Evolutionary conservation across 768 basidiomycete genomes (phyloP).

Genomic region (Hygrocybe punicea): DNA sequence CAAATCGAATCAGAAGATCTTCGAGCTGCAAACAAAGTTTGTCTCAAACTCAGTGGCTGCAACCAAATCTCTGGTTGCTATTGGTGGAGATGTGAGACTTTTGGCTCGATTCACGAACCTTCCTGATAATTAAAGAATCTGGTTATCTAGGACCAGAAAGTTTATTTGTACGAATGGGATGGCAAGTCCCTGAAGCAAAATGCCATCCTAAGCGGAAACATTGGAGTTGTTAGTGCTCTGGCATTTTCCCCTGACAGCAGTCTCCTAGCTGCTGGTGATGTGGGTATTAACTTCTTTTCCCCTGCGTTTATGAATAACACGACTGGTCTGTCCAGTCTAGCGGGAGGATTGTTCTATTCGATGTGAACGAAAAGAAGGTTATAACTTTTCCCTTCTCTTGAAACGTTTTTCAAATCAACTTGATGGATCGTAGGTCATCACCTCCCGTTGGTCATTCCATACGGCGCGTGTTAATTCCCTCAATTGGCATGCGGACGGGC

Average conservation of each 20-base stretch:
- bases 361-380: constrained; percentile 64
- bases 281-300: constrained; percentile 40
- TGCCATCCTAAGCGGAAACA: constrained; percentile 61
- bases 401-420: neutral
- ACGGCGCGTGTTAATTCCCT: constrained; percentile 76
- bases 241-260: constrained; percentile 78
- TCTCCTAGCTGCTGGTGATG: constrained; percentile 81
- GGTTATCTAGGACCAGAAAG: constrained; percentile 60
- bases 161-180: constrained; percentile 71
- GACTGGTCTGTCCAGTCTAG: constrained; percentile 49
- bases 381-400: constrained; percentile 6
- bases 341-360: constrained; percentile 78
- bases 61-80: constrained; percentile 51
- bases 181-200: constrained; percentile 57
- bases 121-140: neutral
- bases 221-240: constrained; percentile 66
- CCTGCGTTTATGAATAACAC: neutral
- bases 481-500: constrained; percentile 68
- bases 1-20: constrained; percentile 64
- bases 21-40: constrained; percentile 51
- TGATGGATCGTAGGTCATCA: constrained; percentile 47
- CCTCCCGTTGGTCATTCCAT: constrained; percentile 84
- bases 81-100: constrained; percentile 68
- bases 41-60: constrained; percentile 58
- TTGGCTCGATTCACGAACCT: neutral